Percentiles rank a stretch among this genome's conserved stretches.
Conservation (phyloP, 768 basidiomycete genomes). For the Hygrophoropsis aurantiaca region DNA sequence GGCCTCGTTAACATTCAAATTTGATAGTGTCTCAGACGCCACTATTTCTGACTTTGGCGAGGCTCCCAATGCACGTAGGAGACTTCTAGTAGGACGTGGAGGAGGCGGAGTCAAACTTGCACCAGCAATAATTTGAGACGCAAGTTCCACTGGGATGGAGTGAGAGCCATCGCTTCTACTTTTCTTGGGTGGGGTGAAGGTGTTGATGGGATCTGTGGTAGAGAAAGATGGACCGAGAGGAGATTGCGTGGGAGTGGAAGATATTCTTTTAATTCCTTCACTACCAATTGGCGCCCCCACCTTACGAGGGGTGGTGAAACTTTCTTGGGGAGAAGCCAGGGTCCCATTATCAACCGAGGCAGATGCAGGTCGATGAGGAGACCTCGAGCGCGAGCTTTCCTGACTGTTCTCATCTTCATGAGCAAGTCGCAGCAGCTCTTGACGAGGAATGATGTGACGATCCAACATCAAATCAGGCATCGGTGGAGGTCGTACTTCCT, state of each 20-base stretch:
- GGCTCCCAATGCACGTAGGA: slow-evolving; percentile 9
- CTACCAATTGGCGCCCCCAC: too few species aligned
- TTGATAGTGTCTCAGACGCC: slow-evolving; percentile 1
- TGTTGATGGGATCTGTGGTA: slow-evolving; percentile 44
- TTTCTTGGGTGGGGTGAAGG: slow-evolving; percentile 28
- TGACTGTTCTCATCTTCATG: slow-evolving; percentile 16
- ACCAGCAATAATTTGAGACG: slow-evolving; percentile 17
- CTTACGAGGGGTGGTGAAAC: slow-evolving; percentile 39
- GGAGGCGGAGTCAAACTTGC: slow-evolving; percentile 28
- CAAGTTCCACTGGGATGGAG: neutral
- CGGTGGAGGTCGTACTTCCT: slow-evolving; percentile 35
- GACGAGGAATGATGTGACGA: slow-evolving; percentile 56
- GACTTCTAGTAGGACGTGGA: slow-evolving; percentile 16
- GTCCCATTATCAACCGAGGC: slow-evolving; percentile 14
- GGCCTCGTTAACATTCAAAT: neutral
- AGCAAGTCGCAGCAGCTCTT: slow-evolving; percentile 48
- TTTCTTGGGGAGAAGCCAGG: slow-evolving; percentile 5
- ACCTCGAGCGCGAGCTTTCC: slow-evolving; percentile 1
- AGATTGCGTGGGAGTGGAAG: slow-evolving; percentile 31
- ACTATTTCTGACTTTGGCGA: slow-evolving; percentile 6
- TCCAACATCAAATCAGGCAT: slow-evolving; percentile 35
- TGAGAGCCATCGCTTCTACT: slow-evolving; percentile 1
- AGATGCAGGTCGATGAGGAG: slow-evolving; percentile 18
- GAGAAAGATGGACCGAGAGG: slow-evolving; percentile 54
- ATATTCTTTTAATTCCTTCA: too few species aligned